Evolutionary conservation across 2,329 filamentous ascomycete species (phyloP), one percentile per base, ranked within the genome.

Genomic region (Trichoderma sp.): DNA sequence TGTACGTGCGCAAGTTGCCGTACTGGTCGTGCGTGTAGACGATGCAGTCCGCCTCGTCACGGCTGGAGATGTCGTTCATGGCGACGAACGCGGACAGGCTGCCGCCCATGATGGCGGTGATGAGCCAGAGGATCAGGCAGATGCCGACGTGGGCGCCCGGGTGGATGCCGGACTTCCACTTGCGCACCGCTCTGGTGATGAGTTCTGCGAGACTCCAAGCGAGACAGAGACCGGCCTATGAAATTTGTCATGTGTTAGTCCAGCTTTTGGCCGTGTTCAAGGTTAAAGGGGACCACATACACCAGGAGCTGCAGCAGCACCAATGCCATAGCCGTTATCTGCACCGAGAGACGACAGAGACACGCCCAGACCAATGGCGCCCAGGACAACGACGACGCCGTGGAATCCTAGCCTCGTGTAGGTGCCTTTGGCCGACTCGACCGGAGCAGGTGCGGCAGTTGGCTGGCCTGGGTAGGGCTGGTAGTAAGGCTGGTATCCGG

Each of bases 111-210:
- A 73, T 30, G 44, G 71, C 52, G n/a, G 73, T 71, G 24, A 71
- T 64, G 7, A 82, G 67, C 76, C 78, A 81, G 63, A 82, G 71
- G 66, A 81, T 57, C 2, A 82, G 77, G 39, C 77, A 78, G 15
- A 80, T 47, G 60, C 71, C 78, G 41, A 82, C 77, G 54, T 82
- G 79, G 7, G 76, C 77, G 28, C 78, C 80, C 0, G 81, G 79
- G 60, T 80, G 78, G 21, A 82, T 78, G 44, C 78, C 77, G 3
- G 68, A 68, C 26, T 74, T 70, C 56, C 70, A 72, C 7, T 72
- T 74, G 44, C 77, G 77, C 17, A 72, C 64, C 43, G 68, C 72
- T 19, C 78, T 73, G 28, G 74, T 77, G 63, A 80, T 69, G 55
- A 80, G 67, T 51, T 82, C 80, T 34, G 75, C 69, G 0, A 72